Evolutionary conservation across 169 alveolate species (phyloP), one percentile per base, ranked within the genome.

Genomic region (Plasmodium adleri): DNA sequence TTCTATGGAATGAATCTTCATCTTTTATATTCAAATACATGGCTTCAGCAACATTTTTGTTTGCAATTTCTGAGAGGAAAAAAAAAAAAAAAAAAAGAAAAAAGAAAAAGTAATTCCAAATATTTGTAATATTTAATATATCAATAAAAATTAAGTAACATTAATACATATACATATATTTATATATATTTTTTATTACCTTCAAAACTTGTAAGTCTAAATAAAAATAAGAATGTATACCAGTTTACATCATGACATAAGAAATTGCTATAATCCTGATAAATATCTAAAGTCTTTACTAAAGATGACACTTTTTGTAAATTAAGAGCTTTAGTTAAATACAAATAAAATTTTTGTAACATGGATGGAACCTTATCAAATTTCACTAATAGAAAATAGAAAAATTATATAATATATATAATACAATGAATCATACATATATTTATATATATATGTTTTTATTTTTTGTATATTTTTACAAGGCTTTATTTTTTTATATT

Each of bases 181-280:
- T 52, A 22, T 72, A 50, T 49, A 24, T 72, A 24, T 39, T 2
- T 1, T 3, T 43, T 63, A 17, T 24, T 76, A 76, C 88, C 76
- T 26, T 45, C 26, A 26, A 63, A 76, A 12, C 76, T 13, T 12
- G 76, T 63, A 54, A 76, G 63, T 43, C 88, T 62, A 50, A 76
- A 76, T 3, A 76, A 39, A 20, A 76, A 64, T n/a, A 76, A 68
- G 15, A 76, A 76, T 0, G 88, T 76, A 17, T 63, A 76, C 88
- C 88, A 76, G 20, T 76, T 63, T 45, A 63, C 22, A 17, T 76
- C 88, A 63, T 76, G 88, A 74, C 63, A 63, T 47, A 76, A 56
- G 59, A 76, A 76, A 28, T 43, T 76, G 20, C 43, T 26, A 58
- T 76, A 76, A 43, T 66, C 75, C 22, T 76, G 76, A 58, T 15